Conservation (phyloP, 176 grass and related monocot species). For the Avena sativa region DNA sequence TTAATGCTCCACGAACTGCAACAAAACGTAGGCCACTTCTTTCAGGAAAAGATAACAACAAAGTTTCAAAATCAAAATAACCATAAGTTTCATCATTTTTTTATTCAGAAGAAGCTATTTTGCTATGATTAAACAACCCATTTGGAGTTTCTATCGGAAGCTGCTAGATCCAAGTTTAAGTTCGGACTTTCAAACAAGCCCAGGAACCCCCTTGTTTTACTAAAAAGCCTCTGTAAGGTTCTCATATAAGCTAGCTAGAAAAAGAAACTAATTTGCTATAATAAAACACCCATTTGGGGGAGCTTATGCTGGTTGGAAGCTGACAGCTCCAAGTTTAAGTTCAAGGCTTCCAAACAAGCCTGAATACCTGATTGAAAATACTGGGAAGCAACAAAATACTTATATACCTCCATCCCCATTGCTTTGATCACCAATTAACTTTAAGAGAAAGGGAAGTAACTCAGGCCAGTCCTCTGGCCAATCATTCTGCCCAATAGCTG, state of each 20-base stretch:
- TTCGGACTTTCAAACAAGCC: not conserved
- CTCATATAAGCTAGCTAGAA: conserved; percentile 11
- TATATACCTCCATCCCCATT: conserved; percentile 82
- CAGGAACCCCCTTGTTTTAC: too few species aligned
- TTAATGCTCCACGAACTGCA: conserved; percentile 89
- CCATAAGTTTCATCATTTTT: not conserved
- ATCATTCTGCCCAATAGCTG: conserved; percentile 88
- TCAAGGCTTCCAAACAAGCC: conserved; percentile 20
- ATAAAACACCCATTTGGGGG: conserved; percentile 15
- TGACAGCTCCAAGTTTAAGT: not conserved
- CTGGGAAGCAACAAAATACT: conserved; percentile 15
- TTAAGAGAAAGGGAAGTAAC: conserved; percentile 86
- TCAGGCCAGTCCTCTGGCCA: conserved; percentile 98
- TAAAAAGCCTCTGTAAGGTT: not conserved
- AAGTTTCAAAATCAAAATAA: conserved; percentile 22
- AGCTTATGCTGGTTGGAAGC: not conserved
- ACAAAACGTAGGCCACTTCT: conserved; percentile 19
- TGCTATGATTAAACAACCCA: conserved; percentile 19
- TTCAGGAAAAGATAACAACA: not conserved
- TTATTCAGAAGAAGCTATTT: not conserved
- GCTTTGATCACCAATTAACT: conserved; percentile 76
- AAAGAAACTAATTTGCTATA: conserved; percentile 12
- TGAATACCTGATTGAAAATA: conserved; percentile 8
- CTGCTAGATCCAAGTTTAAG: too few species aligned
- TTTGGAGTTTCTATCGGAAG: not conserved